Conservation (phyloP, 108 stramenopile species). For the Nitzschia palea region DNA sequence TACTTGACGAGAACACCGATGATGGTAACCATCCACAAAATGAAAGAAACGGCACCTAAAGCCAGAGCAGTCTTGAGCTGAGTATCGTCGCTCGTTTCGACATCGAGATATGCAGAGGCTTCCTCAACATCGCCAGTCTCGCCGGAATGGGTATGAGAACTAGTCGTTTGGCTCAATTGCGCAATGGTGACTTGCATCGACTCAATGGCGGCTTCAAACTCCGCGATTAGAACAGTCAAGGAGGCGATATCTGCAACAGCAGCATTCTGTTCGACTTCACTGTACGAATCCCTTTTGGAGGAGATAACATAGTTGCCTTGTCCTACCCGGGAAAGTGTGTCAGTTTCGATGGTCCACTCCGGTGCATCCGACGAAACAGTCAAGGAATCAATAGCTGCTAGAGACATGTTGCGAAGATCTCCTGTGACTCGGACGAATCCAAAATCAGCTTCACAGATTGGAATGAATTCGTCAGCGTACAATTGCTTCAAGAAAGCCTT, state of each 20-base stretch:
- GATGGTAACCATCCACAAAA: constrained; percentile 30
- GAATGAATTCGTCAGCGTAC: constrained; percentile 39
- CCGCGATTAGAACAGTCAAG: neutral
- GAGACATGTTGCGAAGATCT: constrained; percentile 26
- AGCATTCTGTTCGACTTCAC: constrained; percentile 26
- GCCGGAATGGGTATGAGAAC: neutral
- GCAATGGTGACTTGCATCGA: neutral
- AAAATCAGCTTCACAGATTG: constrained; percentile 41
- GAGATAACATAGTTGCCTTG: constrained; percentile 43
- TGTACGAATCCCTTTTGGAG: constrained; percentile 36
- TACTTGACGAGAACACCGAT: constrained; percentile 22
- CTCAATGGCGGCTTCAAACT: constrained; percentile 14
- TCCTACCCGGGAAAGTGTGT: constrained; percentile 25
- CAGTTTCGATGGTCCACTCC: constrained; percentile 34
- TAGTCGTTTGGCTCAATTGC: neutral
- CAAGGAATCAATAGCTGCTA: constrained; percentile 35
- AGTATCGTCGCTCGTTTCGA: constrained; percentile 5
- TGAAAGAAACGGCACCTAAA: constrained; percentile 28
- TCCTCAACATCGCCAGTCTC: constrained; percentile 2
- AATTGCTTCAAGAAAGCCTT: constrained; percentile 54
- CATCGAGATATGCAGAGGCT: neutral
- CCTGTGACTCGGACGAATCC: constrained; percentile 44
- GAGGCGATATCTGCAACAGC: constrained; percentile 9
- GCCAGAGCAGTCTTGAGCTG: constrained; percentile 34
- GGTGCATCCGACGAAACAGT: constrained; percentile 12